These are phyloP conservation scores for Groenewaldozyma auringiensis DNA, from an alignment of 1,139 yeast genomes.

Conservation along the genomic window DNA sequence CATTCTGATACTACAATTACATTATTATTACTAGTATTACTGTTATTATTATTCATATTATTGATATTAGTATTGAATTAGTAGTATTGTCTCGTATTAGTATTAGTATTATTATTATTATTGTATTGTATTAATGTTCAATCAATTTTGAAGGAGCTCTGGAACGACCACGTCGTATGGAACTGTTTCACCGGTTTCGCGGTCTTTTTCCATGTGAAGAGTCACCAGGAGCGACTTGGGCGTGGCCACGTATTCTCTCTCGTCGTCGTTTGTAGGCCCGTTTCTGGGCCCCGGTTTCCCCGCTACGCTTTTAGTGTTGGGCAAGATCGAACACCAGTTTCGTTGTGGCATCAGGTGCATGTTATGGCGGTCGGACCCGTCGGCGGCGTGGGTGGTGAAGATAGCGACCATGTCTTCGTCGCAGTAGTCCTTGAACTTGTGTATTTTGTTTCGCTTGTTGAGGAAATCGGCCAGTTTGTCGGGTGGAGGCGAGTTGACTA, in stretches of 20 bases:
- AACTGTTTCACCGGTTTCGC: slow-evolving; percentile 47
- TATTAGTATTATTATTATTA: too few relatives aligned
- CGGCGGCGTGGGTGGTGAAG: slow-evolving; percentile 57
- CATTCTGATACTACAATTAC: too few relatives aligned
- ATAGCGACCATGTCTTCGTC: slow-evolving; percentile 77
- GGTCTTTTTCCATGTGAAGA: slow-evolving; percentile 63
- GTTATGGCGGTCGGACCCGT: slow-evolving; percentile 42
- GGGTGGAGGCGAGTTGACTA: slow-evolving; percentile 90
- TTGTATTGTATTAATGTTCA: too few relatives aligned
- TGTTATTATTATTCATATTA: too few relatives aligned
- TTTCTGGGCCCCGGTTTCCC: slow-evolving; percentile 13
- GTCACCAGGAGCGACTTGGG: slow-evolving; percentile 58
- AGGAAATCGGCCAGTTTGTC: slow-evolving; percentile 67
- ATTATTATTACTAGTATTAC: too few relatives aligned
- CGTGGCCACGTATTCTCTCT: slow-evolving; percentile 30
- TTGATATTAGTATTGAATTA: too few relatives aligned
- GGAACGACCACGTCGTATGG: slow-evolving; percentile 71
- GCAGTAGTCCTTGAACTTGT: slow-evolving; percentile 39
- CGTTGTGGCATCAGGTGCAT: slow-evolving; percentile 64
- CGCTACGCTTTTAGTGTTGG: slow-evolving; percentile 22
- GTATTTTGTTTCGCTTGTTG: slow-evolving; percentile 59
- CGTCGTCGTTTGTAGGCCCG: slow-evolving; percentile 37
- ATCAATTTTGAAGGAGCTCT: too few relatives aligned
- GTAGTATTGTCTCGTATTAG: too few relatives aligned
- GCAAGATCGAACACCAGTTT: slow-evolving; percentile 49